A percentile compares a stretch with the other conserved stretches of the same genome.
Conservation (phyloP, 306 rosid species). For the Pyrus bretschneideri region DNA sequence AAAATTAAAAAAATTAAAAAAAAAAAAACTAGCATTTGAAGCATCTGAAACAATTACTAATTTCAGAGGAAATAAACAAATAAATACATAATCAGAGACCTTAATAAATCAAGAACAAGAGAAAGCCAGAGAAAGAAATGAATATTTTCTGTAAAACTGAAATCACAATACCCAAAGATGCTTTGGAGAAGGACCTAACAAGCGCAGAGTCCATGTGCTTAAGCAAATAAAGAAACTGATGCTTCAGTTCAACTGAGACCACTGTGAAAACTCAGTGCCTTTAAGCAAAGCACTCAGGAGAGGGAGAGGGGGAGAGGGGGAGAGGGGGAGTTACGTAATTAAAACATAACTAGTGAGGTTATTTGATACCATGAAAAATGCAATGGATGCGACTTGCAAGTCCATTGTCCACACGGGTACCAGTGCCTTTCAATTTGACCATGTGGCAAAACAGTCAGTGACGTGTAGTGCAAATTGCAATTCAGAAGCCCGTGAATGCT, state of each 20-base stretch:
- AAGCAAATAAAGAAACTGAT: not conserved
- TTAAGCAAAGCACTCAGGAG: too few species aligned
- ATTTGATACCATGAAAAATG: not conserved
- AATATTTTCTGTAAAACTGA: not conserved
- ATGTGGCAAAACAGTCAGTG: not conserved
- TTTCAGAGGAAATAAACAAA: not conserved
- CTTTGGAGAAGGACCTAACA: constrained; percentile 26
- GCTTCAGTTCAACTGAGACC: not conserved
- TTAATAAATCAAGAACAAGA: not conserved
- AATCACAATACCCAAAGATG: constrained; percentile 22
- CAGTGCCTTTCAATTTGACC: not conserved
- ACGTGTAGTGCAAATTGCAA: too few species aligned
- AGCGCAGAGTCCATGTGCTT: constrained; percentile 37
- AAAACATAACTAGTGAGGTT: not conserved
- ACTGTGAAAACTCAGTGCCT: not conserved
- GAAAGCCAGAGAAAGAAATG: not conserved
- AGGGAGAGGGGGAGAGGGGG: too few species aligned
- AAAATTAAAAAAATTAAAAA: not conserved
- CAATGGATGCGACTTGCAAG: not conserved
- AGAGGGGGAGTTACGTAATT: too few species aligned
- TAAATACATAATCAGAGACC: not conserved
- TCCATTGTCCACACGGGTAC: not conserved
- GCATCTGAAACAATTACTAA: not conserved
- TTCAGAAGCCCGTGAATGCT: too few species aligned
- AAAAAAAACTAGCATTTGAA: not conserved